These are phyloP conservation scores for Pythium grandisporangium DNA, from an alignment of 352 stramenopile species.

Conservation along the genomic window DNA sequence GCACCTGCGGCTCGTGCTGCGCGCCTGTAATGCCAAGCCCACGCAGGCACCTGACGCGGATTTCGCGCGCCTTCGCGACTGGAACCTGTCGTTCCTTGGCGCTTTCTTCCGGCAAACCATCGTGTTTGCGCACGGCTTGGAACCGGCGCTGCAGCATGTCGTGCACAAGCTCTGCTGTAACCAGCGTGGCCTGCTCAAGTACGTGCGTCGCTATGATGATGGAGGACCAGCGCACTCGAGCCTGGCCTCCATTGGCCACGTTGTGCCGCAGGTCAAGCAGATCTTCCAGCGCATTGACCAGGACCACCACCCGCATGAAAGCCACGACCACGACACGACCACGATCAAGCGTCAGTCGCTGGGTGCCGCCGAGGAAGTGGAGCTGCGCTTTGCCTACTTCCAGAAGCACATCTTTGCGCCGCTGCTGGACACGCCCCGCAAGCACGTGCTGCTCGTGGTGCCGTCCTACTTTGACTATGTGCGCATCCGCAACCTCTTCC, in stretches of 20 bases:
- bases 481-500: slow-evolving; percentile 78
- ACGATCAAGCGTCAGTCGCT: too few relatives aligned
- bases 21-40: slow-evolving; percentile 48
- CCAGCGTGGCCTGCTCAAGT: slow-evolving; percentile 36
- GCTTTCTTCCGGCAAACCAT: slow-evolving; percentile 71
- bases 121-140: slow-evolving; percentile 49
- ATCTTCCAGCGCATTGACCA: slow-evolving; percentile 75
- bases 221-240: slow-evolving; percentile 23
- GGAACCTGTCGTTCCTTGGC: slow-evolving; percentile 59
- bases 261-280: slow-evolving; percentile 67
- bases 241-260: slow-evolving; percentile 39
- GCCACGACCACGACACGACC: too few relatives aligned
- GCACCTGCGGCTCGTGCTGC: slow-evolving; percentile 53
- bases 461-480: slow-evolving; percentile 84
- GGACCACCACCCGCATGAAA: too few relatives aligned
- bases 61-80: slow-evolving; percentile 64
- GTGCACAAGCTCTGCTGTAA: slow-evolving; percentile 57
- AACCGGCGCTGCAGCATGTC: slow-evolving; percentile 49
- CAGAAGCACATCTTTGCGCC: slow-evolving; percentile 68
- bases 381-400: slow-evolving; percentile 72
- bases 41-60: slow-evolving; percentile 65
- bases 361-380: slow-evolving; percentile 30
- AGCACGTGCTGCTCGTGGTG: slow-evolving; percentile 73
- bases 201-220: slow-evolving; percentile 41
- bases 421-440: slow-evolving; percentile 52